Evolutionary conservation across 176 grass and related monocot genomes (phyloP).

Genomic region (Zea luxurians): DNA sequence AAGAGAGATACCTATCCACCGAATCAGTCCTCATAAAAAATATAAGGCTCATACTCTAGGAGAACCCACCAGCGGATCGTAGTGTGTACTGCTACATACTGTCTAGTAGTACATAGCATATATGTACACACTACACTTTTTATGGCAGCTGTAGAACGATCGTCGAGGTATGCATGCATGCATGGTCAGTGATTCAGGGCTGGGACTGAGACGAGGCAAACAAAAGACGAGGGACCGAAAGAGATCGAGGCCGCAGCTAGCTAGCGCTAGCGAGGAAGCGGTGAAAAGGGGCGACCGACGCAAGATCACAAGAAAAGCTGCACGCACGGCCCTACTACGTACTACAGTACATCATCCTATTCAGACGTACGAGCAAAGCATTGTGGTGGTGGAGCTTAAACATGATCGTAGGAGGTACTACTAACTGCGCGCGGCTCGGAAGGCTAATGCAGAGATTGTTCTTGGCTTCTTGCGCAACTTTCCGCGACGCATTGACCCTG

Average conservation of each 20-base stretch:
- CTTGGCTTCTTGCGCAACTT: background rate
- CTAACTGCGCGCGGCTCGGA: background rate
- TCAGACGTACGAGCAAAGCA: no score
- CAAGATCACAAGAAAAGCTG: slow-evolving; percentile 43
- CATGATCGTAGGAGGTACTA: background rate
- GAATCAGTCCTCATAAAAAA: no score
- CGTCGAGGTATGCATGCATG: background rate
- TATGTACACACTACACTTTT: background rate
- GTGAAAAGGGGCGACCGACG: background rate
- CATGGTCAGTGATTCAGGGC: background rate
- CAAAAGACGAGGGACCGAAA: background rate
- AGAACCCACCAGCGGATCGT: background rate
- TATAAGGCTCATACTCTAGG: background rate
- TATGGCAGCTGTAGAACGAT: background rate
- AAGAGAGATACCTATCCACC: no score
- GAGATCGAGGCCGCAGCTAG: background rate
- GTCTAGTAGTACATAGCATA: background rate
- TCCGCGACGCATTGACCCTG: slow-evolving; percentile 6
- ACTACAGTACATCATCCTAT: background rate
- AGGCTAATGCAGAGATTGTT: slow-evolving; percentile 30
- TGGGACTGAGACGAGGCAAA: background rate
- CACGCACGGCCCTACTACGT: background rate
- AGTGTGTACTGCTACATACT: background rate
- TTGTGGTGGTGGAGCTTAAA: background rate
- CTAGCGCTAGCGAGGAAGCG: background rate